Evolutionary conservation across 352 stramenopile species (phyloP).

Genomic region (Globisporangium orthogonon): DNA sequence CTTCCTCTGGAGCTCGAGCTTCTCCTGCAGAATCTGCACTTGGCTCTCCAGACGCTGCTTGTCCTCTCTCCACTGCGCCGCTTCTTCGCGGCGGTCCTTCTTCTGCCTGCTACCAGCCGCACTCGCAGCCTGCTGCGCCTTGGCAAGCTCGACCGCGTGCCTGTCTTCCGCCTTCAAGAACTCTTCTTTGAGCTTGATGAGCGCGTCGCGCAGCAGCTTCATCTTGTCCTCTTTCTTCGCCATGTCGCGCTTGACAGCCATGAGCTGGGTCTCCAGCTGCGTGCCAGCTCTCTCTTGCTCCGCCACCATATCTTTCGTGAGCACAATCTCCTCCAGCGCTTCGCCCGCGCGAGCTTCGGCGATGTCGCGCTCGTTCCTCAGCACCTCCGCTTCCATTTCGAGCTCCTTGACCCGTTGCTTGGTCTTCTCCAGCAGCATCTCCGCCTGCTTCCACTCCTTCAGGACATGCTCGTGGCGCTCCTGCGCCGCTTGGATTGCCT

Average conservation of each 20-base stretch:
- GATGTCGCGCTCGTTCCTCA: constrained; percentile 57
- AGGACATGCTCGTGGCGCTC: constrained; percentile 60
- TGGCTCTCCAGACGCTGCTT: constrained; percentile 46
- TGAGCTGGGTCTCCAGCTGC: constrained; percentile 42
- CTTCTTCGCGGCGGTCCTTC: constrained; percentile 16
- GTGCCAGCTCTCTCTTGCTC: constrained; percentile 30
- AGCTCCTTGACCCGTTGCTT: constrained; percentile 52
- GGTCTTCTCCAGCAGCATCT: constrained; percentile 42
- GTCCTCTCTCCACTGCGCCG: constrained; percentile 38
- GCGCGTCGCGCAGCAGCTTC: constrained; percentile 58
- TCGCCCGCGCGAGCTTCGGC: constrained; percentile 77
- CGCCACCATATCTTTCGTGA: constrained; percentile 36
- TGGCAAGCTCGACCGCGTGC: constrained; percentile 62
- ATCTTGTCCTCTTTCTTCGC: constrained; percentile 58
- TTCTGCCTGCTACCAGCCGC: constrained; percentile 9
- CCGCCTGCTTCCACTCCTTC: constrained; percentile 68
- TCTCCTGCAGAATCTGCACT: constrained; percentile 60
- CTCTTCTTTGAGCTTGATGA: constrained; percentile 87
- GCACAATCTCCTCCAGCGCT: constrained; percentile 75
- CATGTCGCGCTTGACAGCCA: constrained; percentile 32
- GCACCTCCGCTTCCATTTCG: constrained; percentile 40
- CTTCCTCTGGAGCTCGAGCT: constrained; percentile 34
- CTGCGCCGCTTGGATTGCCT: constrained; percentile 51
- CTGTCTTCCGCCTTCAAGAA: constrained; percentile 83
- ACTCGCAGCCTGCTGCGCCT: constrained; percentile 39